These are phyloP conservation scores for Haplographium delicatum DNA, from an alignment of 495 filamentous ascomycete species.

Conservation along the genomic window DNA sequence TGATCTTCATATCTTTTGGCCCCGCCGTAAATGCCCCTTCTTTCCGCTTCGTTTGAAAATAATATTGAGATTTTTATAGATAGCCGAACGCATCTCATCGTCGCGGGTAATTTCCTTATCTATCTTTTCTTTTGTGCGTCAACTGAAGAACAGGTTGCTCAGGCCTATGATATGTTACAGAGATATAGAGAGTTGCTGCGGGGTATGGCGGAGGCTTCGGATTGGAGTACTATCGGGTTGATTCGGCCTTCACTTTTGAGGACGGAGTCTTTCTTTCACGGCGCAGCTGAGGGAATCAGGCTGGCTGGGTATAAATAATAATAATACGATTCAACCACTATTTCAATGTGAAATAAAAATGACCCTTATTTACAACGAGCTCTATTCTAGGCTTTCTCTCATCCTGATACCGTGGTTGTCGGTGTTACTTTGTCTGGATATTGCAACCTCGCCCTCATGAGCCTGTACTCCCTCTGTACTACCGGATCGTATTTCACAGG, in stretches of 20 bases:
- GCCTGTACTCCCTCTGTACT: constrained; percentile 44
- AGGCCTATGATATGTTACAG: constrained; percentile 19
- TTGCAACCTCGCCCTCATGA: constrained; percentile 47
- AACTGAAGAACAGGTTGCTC: constrained; percentile 16
- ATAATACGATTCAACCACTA: too few relatives aligned
- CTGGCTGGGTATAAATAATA: background rate
- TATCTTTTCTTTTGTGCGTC: constrained; percentile 25
- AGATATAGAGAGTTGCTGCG: constrained; percentile 17
- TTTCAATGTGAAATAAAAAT: background rate
- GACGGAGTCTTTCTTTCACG: constrained; percentile 12
- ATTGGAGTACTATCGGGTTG: constrained; percentile 16
- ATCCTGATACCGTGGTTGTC: background rate
- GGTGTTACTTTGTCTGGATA: constrained; percentile 30
- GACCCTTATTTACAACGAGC: background rate
- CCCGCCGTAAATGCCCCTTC: constrained; percentile 14
- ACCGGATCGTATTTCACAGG: constrained; percentile 49
- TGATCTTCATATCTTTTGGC: constrained; percentile 19
- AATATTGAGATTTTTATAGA: constrained; percentile 7
- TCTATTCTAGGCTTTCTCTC: background rate
- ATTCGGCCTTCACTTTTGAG: constrained; percentile 10
- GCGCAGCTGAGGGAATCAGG: constrained; percentile 9
- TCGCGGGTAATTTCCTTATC: constrained; percentile 23
- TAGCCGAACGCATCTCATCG: constrained; percentile 19
- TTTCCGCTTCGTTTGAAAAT: background rate
- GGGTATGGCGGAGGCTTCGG: background rate